Evolutionary conservation across 441 rosid genomes (phyloP).

Genomic region (Manihot esculenta): DNA sequence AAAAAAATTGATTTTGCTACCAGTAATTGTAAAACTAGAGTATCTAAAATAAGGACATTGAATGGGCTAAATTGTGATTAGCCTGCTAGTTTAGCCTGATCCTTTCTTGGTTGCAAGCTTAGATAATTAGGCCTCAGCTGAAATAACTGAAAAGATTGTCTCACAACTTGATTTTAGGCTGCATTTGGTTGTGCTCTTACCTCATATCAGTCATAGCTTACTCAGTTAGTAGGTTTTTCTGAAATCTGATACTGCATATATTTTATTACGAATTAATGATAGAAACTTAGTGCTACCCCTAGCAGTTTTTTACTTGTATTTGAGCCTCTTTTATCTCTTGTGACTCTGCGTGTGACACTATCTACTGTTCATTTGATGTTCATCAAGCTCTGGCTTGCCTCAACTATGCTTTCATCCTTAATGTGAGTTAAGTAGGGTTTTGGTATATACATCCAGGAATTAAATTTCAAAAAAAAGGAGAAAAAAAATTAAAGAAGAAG

Average conservation of each 20-base stretch:
- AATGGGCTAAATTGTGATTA: background rate
- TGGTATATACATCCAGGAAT: background rate
- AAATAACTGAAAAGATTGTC: background rate
- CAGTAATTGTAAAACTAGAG: background rate
- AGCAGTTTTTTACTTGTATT: background rate
- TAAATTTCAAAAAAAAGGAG: background rate
- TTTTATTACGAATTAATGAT: background rate
- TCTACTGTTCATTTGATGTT: background rate
- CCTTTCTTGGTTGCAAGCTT: background rate
- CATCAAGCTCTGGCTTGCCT: background rate
- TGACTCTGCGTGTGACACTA: background rate
- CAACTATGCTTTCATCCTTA: background rate
- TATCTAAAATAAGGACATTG: background rate
- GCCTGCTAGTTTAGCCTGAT: background rate
- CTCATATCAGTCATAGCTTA: background rate
- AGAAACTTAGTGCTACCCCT: too few relatives aligned
- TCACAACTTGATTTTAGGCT: background rate
- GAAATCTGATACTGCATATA: background rate
- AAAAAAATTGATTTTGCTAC: background rate
- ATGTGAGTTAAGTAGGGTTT: background rate
- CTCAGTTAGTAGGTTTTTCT: background rate
- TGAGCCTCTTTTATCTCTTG: background rate
- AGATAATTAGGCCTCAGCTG: background rate
- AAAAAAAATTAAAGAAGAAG: background rate
- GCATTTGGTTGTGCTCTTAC: background rate